Evolutionary conservation across 805 yeast species (phyloP), one percentile per base, ranked within the genome.

Genomic region (Hyphopichia homilentoma): DNA sequence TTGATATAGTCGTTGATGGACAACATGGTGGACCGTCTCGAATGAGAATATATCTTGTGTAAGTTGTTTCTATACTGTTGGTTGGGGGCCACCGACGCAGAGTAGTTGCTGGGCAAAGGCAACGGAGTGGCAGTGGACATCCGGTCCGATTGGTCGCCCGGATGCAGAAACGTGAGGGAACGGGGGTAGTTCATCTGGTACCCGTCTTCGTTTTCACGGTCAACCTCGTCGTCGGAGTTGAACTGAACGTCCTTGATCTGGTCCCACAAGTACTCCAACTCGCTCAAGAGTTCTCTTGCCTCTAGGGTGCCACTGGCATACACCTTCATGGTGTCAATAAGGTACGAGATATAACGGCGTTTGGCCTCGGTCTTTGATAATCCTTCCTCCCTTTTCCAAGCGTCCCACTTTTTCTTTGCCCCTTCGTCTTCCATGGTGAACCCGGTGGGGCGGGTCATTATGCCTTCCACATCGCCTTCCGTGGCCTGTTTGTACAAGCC

Each of bases 401-500:
- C 87, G 45, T 83, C 89, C 82, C 88, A 84, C 52, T 86, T 85
- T 44, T 77, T 71, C 48, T 75, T 74, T 7, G 81, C 82, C 3
- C 79, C 80, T 41, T 73, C 81, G 46, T 78, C 85, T 42, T 79
- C 86, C 6, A 74, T 64, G 1, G 73, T 56, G 25, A 53, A 56
- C 4, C 88, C 89, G 1, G 57, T 55, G 0, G 90, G 90, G 29
- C 87, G 61, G 2, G 73, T 70, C 77, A 83, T 72, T 25, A 81
- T 66, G 2, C 81, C 81, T 29, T 71, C 73, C 6, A 84, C 87
- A 52, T 86, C 78, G 6, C 96, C 96, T 56, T 84, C 90, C 4
- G 94, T 86, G 2, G 95, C 89, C 52, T 86, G 96, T 48, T 86
- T 87, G 59, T 85, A 86, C 31, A 86, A 68, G 0, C 95, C 95